Evolutionary conservation across 306 rosid species (phyloP).

Genomic region (Prunus davidiana): DNA sequence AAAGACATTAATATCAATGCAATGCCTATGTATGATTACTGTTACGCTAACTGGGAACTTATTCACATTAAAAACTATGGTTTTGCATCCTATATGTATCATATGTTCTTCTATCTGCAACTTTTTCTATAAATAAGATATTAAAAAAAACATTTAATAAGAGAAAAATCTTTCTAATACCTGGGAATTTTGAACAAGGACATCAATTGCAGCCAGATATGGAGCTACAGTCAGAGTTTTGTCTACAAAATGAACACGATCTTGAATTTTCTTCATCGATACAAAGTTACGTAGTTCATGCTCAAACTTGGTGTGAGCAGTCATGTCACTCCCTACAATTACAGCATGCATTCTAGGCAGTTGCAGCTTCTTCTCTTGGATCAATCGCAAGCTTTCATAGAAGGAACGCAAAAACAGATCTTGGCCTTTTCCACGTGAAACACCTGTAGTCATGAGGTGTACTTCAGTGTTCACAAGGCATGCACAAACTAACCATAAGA

Average conservation of each 20-base stretch:
- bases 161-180: constrained; percentile 26
- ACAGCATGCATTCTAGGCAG: constrained; percentile 87
- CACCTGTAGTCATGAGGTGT: constrained; percentile 47
- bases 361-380: constrained; percentile 75
- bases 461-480: not conserved
- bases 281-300: constrained; percentile 71
- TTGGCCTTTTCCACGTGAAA: constrained; percentile 95
- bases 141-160: constrained; percentile 1
- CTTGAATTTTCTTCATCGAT: constrained; percentile 62
- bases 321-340: constrained; percentile 89
- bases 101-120: not conserved
- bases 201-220: constrained; percentile 90
- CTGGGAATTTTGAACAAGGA: constrained; percentile 97
- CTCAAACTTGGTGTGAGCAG: constrained; percentile 76
- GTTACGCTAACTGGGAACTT: not conserved
- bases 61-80: not conserved
- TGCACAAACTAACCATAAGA: not conserved
- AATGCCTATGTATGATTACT: not conserved
- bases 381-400: constrained; percentile 58
- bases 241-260: constrained; percentile 85
- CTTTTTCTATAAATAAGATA: not conserved
- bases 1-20: not conserved
- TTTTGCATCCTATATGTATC: not conserved
- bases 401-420: constrained; percentile 85
- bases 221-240: constrained; percentile 93